Evolutionary conservation across 73 alveolate genomes (phyloP), one percentile per base, ranked within the genome.

Genomic region (Paraurostyla sp.): DNA sequence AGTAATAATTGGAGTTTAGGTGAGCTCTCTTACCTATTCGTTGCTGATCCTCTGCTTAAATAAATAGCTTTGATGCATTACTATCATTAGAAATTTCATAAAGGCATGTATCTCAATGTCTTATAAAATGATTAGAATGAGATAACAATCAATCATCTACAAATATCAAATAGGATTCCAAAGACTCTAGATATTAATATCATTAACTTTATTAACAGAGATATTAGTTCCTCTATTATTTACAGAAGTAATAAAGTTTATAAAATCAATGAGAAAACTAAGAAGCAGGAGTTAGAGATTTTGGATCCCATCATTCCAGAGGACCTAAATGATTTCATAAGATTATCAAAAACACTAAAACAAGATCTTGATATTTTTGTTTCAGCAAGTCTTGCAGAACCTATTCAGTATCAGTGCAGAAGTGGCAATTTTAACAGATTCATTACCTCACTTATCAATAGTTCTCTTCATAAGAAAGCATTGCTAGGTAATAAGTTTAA

Each of bases 11-110:
- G 91, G 91, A 22, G 54, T 23, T 56, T n/a, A 0, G 30, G 91
- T 35, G 69, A 52, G 71, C 16, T 58, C 15, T 56, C 91, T 3
- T 81, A 58, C 32, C 23, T 81, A 11, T 52, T 43, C 49, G 91
- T 81, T 3, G 91, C 91, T 15, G 91, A 81, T 59, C 81, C 91
- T 33, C 50, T 81, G 33, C 40, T 81, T 16, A 81, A 81, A 42
- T 32, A 57, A 58, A 46, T 81, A 1, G 80, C 91, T 20, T 32
- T 81, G 29, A 81, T 81, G 91, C 91, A 81, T 65, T 57, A 20
- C 52, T 81, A 57, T 27, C 32, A 23, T 32, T 49, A 81, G 71
- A 81, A 81, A 43, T 13, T 18, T 7, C 65, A 81, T 18, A 81
- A 57, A 58, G 36, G 41, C 11, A 0, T 49, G 15, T 81, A 81